A percentile compares a stretch with the other conserved stretches of the same genome.
phyloP scores from a whole-genome alignment of 2,329 filamentous ascomycete genomes.

The Colletotrichum sp. region DNA sequence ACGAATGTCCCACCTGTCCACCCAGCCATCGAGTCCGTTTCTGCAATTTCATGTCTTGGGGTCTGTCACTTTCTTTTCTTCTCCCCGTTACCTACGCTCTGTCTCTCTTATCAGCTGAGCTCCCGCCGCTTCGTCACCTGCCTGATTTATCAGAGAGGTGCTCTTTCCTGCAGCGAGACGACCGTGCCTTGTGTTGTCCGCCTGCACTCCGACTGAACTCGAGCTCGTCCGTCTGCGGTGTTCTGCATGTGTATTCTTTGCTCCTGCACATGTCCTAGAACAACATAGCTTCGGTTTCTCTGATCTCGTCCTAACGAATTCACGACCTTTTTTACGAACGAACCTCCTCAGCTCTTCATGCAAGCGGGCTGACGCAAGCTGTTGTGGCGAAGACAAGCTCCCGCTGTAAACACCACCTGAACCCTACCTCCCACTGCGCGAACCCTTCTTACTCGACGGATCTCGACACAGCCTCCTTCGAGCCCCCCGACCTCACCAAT shows the following conservation, averaged over 20 bases:
- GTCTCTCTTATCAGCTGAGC: conserved; percentile 10
- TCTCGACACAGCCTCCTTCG: conserved; percentile 11
- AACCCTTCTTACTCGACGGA: not conserved
- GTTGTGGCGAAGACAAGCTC: conserved; percentile 14
- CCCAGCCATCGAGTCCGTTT: conserved; percentile 1
- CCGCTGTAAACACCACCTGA: not conserved
- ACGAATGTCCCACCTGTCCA: not conserved
- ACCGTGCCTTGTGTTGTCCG: not conserved
- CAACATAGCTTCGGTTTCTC: not conserved
- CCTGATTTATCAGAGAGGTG: not conserved
- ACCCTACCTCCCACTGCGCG: not conserved
- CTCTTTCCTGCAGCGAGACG: not conserved
- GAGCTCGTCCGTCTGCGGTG: not conserved
- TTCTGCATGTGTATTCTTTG: not conserved
- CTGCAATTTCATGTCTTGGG: not conserved
- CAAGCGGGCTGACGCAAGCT: conserved; percentile 14
- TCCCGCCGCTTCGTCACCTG: not conserved
- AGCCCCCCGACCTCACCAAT: not conserved
- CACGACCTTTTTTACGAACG: not conserved
- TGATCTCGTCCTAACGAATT: not conserved
- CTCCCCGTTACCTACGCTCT: not conserved
- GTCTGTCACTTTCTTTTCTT: not conserved
- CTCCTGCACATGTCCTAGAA: not conserved
- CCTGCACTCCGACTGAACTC: not conserved
- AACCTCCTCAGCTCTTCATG: not conserved